phyloP scores from a whole-genome alignment of 768 basidiomycete genomes.

The Sporobolomyces phaffii region DNA sequence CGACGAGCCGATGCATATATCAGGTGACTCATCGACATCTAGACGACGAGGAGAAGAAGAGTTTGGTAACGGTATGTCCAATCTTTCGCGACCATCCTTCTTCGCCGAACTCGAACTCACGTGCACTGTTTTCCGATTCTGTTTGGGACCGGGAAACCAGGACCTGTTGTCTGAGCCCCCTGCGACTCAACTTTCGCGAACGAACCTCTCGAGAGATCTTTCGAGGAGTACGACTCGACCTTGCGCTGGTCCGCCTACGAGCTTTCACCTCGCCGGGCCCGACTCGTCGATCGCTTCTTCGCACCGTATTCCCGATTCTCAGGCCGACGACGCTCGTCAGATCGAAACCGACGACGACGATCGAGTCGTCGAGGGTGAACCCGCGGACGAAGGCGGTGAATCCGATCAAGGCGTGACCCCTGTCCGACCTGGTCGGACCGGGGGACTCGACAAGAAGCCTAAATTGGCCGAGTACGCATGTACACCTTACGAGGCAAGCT shows the following conservation, averaged over 20 bases:
- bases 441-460: constrained; percentile 56
- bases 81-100: neutral
- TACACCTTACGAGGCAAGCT: constrained; percentile 57
- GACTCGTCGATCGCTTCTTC: neutral
- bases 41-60: constrained; percentile 52
- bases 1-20: accelerated
- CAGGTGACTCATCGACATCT: neutral
- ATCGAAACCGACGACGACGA: too few relatives aligned
- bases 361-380: too few relatives aligned
- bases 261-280: too few relatives aligned
- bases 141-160: too few relatives aligned
- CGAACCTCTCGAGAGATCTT: constrained; percentile 58
- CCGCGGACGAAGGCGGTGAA: constrained; percentile 51
- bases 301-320: neutral
- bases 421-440: too few relatives aligned
- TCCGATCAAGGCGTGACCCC: too few relatives aligned
- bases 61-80: constrained; percentile 55
- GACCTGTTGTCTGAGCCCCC: constrained; percentile 62
- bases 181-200: constrained; percentile 47
- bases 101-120: constrained; percentile 3
- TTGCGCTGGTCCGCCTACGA: too few relatives aligned
- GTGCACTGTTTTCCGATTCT: neutral
- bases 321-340: constrained; percentile 49
- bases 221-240: constrained; percentile 48
- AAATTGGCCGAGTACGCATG: constrained; percentile 74